phyloP scores from a whole-genome alignment of 768 basidiomycete genomes.

The Leucocoprinus birnbaumii region DNA sequence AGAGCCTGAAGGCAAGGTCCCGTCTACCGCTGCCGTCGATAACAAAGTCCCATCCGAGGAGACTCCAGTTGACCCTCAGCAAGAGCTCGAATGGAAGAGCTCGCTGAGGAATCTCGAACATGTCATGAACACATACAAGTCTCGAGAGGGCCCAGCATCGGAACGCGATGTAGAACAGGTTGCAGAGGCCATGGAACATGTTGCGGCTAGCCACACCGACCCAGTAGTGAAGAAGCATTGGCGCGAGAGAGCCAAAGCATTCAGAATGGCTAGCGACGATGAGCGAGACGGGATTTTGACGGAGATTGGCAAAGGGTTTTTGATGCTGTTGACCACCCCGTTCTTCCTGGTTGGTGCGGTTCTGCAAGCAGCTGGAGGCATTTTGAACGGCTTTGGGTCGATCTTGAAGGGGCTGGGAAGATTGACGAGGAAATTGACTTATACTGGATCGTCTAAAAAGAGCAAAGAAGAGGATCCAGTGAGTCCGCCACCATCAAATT shows the following conservation, averaged over 20 bases:
- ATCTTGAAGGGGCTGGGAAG: neutral
- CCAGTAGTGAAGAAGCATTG: neutral
- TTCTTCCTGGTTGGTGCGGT: conserved; percentile 4
- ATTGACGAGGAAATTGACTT: neutral
- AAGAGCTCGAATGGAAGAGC: conserved; percentile 6
- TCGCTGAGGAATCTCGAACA: conserved; percentile 3
- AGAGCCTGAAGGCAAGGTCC: neutral
- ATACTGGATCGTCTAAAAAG: neutral
- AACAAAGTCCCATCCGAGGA: neutral
- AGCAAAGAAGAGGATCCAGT: neutral
- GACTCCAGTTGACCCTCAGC: neutral
- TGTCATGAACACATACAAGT: neutral
- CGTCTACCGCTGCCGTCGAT: neutral
- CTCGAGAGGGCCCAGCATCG: neutral
- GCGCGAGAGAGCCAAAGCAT: conserved; percentile 1
- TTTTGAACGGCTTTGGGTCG: conserved; percentile 5
- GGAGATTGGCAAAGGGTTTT: conserved; percentile 4
- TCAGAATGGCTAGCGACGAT: neutral
- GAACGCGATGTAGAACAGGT: conserved; percentile 1
- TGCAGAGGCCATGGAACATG: conserved; percentile 2
- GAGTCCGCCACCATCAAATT: neutral
- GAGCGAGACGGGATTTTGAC: conserved; percentile 1
- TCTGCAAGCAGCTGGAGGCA: conserved; percentile 2
- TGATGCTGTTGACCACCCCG: conserved; percentile 3
- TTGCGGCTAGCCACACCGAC: conserved; percentile 3